Base-by-base conservation (phyloP, 108 stramenopile species). In the Cyclotella cryptica region DNA sequence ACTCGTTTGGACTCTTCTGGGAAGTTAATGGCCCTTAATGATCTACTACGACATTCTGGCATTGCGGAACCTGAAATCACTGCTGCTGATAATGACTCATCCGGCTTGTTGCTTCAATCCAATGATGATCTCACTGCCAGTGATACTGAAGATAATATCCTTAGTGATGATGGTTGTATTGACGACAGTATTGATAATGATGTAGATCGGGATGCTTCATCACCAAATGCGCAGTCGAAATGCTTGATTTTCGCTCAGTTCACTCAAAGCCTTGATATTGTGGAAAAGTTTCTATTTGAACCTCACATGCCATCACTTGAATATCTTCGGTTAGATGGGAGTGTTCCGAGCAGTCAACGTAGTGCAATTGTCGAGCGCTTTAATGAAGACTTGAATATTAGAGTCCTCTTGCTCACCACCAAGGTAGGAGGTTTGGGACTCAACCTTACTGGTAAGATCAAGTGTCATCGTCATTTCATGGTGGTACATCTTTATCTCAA, bases 171-270 rank as follows among this genome's bases (percentile, higher is more conserved):
- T 30, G 30, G 42, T 35, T 30, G 42, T 15, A 51, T 52, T 30
- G 49, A 18, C 14, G 67, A 53, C 28, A 53, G 21, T 39, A 22
- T 53, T 1, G 49, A 68, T 35, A 27, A 68, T n/a, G 51, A 52
- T 8, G 49, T 26, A 15, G 68, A 62, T 22, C 28, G 27, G 27
- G 21, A 54, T 43, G 27, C 29, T 19, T 21, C 53, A 43, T 41
- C 42, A 2, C 39, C 29, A 77, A 64, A 21, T 24, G 54, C 49
- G 27, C 18, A 55, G 11, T 77, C 77, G 39, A 96, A 93, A 65
- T 94, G 92, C 69, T 82, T 96, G 41, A 91, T 96, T 29, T 96
- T 96, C 71, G 92, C 91, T 24, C 96, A 96, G 68, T 94, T 94
- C 77, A 86, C 87, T 40, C 69, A 83, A 53, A 90, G 90, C 46